Percentiles rank a stretch among this genome's conserved stretches.
These are phyloP conservation scores for Croton laevigatus DNA, from an alignment of 441 rosid species.

Conservation along the genomic window DNA sequence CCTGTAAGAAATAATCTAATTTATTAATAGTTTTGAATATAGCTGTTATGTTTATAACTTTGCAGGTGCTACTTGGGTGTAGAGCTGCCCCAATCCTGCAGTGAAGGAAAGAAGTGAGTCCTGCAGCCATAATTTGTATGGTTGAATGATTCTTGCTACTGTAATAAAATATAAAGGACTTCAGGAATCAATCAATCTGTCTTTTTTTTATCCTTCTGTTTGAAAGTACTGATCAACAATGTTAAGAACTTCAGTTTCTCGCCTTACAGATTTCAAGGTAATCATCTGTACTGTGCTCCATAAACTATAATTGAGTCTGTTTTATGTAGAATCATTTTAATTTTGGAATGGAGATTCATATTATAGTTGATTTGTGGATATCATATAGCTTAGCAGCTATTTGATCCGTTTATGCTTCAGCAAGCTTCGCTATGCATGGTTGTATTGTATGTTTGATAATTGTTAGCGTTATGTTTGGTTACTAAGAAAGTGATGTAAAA, in stretches of 20 bases:
- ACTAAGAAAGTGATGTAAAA: no score
- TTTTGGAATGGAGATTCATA: no score
- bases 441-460: not conserved
- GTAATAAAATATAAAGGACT: no score
- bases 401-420: conserved; percentile 5
- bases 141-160: no score
- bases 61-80: no score
- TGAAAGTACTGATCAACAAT: conserved; percentile 21
- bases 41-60: no score
- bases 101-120: no score
- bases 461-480: not conserved
- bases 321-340: not conserved
- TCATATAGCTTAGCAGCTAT: not conserved
- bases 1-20: no score
- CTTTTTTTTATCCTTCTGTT: not conserved
- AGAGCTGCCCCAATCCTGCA: no score
- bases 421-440: not conserved
- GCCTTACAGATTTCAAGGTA: conserved; percentile 56
- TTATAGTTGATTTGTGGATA: not conserved
- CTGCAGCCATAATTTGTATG: no score
- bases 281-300: conserved; percentile 4
- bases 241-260: conserved; percentile 56
- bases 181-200: no score
- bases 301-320: not conserved
- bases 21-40: no score